Evolutionary conservation across 129 eudicot species (phyloP).

Genomic region (Chrysanthemum makinoi): DNA sequence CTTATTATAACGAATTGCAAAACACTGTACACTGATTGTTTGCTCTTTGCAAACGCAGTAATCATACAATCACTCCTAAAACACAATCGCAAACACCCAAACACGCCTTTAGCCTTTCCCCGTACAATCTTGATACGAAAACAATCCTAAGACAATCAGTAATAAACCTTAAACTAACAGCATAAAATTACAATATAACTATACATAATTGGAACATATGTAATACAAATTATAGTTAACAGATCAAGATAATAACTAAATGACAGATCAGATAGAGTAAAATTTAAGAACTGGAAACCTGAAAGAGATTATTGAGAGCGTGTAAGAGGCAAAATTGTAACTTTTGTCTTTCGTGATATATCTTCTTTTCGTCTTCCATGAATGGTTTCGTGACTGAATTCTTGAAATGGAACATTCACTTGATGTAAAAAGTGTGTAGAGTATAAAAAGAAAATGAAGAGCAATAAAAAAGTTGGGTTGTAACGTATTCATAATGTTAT

Average conservation of each 20-base stretch:
- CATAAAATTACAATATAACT: constrained; percentile 4
- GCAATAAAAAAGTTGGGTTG: too few species aligned
- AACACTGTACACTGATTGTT: too few species aligned
- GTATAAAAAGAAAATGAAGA: too few species aligned
- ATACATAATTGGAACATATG: background rate
- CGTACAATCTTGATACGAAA: too few species aligned
- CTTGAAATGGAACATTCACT: background rate
- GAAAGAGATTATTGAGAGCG: constrained; percentile 96
- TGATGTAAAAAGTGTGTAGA: too few species aligned
- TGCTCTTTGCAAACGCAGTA: too few species aligned
- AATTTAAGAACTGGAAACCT: constrained; percentile 59
- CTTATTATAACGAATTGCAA: too few species aligned
- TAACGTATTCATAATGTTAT: too few species aligned
- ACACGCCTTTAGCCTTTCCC: too few species aligned
- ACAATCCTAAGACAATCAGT: too few species aligned
- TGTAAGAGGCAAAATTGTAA: constrained; percentile 88
- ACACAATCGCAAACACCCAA: too few species aligned
- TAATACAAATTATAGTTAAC: background rate
- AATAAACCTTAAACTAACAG: background rate
- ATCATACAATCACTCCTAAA: too few species aligned
- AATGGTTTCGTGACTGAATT: background rate
- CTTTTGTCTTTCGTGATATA: constrained; percentile 87
- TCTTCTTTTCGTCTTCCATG: constrained; percentile 42
- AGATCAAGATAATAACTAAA: background rate
- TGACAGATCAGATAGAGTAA: background rate